Base-by-base conservation (phyloP, 2,329 filamentous ascomycete genomes). In the Colletotrichum musicola region DNA sequence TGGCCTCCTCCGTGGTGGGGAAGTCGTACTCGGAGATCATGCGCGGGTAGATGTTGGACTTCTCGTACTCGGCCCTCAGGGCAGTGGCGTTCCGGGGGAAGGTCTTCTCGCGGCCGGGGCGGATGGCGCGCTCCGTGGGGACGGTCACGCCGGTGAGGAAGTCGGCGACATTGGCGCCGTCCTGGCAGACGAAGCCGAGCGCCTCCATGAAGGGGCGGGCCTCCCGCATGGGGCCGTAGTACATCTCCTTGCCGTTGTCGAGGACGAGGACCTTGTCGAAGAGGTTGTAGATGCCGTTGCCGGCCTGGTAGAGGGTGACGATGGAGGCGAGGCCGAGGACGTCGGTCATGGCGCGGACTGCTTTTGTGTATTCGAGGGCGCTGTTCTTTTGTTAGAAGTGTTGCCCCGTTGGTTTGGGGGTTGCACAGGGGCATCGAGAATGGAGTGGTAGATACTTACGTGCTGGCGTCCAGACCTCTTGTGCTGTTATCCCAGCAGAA, bases 201-300 rank as follows among this genome's bases (percentile, higher is more conserved):
- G 82, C 77, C 73, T 92, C 89, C 84, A 93, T 90, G 73, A 90
- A 93, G 0, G 88, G 86, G 4, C 83, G 79, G 0, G 90, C 90
- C 68, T 89, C 81, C 6, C 82, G 77, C 71, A 83, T 80, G 0
- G 89, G 84, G 0, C 90, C 90, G 71, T 90, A 92, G 79, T 86
- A 93, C 53, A 92, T 84, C 72, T 92, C 77, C 69, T 89, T 88
- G 54, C 90, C 90, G 65, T 88, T 85, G 54, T 92, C 89, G 4
- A 93, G 83, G 9, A 93, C 85, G 0, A 92, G 81, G 0, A 92
- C 89, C 74, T 92, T 93, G 75, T 93, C 90, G 74, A 93, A 92
- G 0, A 90, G 82, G 27, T 91, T 81, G 75, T 91, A 92, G 67
- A 93, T 92, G 25, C 86, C 88, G 63, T 93, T 91, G 6, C 89